phyloP scores from a whole-genome alignment of 306 rosid genomes.

The Arachis hypogaea region DNA sequence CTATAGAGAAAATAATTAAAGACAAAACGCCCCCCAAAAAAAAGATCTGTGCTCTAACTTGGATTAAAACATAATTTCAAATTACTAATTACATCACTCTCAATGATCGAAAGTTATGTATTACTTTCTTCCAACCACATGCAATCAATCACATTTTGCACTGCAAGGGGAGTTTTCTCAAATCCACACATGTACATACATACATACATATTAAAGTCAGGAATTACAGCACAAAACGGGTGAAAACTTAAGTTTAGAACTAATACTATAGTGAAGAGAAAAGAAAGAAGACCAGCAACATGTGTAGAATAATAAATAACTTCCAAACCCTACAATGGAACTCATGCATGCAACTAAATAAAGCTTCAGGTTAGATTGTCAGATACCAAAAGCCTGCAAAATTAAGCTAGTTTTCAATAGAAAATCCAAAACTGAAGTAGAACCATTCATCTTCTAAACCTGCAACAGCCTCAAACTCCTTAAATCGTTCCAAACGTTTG shows the following conservation, averaged over 20 bases:
- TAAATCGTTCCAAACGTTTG: background rate
- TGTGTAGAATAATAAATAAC: background rate
- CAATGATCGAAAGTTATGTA: background rate
- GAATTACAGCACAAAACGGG: constrained; percentile 3
- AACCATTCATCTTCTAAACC: background rate
- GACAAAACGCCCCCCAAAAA: constrained; percentile 20
- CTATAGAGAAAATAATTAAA: constrained; percentile 26
- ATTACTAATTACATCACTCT: background rate
- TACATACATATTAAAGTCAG: background rate
- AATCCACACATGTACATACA: background rate
- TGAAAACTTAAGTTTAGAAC: background rate
- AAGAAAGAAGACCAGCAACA: background rate
- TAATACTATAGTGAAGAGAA: background rate
- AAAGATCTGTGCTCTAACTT: constrained; percentile 25
- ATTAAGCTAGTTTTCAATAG: constrained; percentile 9
- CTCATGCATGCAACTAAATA: background rate
- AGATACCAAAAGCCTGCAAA: background rate
- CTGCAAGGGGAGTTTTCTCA: background rate
- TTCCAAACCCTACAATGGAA: background rate
- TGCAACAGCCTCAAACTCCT: constrained; percentile 9
- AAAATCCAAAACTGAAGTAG: background rate
- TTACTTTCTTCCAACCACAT: constrained; percentile 9
- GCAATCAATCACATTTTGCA: background rate
- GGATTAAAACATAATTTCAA: background rate
- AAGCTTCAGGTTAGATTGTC: background rate